These are phyloP conservation scores for Cryptosporidium xiaoi DNA, from an alignment of 169 alveolate genomes.

Conservation along the genomic window DNA sequence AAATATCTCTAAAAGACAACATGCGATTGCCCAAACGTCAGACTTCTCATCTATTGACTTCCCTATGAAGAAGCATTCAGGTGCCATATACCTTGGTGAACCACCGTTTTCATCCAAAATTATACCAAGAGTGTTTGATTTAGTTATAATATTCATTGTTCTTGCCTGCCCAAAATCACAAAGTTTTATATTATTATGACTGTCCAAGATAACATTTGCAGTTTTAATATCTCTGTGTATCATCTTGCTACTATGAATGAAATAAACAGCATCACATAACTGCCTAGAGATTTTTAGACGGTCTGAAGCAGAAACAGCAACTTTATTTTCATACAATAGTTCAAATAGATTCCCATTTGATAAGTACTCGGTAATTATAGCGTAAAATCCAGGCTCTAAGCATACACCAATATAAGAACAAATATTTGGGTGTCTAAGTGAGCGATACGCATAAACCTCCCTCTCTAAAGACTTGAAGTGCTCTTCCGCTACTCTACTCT, in stretches of 20 bases:
- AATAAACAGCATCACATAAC: slow-evolving; percentile 80
- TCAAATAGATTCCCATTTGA: slow-evolving; percentile 83
- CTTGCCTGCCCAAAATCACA: slow-evolving; percentile 87
- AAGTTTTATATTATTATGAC: slow-evolving; percentile 79
- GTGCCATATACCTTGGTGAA: slow-evolving; percentile 88
- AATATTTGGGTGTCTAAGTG: slow-evolving; percentile 80
- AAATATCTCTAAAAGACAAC: slow-evolving; percentile 85
- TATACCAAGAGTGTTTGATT: slow-evolving; percentile 44
- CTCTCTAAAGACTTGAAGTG: slow-evolving; percentile 80
- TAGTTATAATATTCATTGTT: slow-evolving; percentile 77
- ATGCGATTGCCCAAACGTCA: slow-evolving; percentile 85
- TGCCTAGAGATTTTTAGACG: slow-evolving; percentile 80
- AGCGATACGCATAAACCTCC: slow-evolving; percentile 83
- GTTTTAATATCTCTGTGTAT: slow-evolving; percentile 86
- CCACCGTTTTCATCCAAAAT: slow-evolving; percentile 86
- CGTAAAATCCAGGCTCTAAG: slow-evolving; percentile 80
- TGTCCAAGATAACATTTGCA: slow-evolving; percentile 82
- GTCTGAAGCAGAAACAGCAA: slow-evolving; percentile 76
- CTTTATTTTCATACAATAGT: slow-evolving; percentile 77
- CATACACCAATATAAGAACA: slow-evolving; percentile 83
- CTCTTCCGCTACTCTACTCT: slow-evolving; percentile 65
- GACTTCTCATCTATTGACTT: slow-evolving; percentile 81
- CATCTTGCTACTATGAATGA: slow-evolving; percentile 79
- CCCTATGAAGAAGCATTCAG: slow-evolving; percentile 84
- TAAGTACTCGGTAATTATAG: slow-evolving; percentile 81